Percentiles rank a stretch among this genome's conserved stretches.
Evolutionary conservation across 352 stramenopile species (phyloP).

Genomic region (Globisporangium spinosum): DNA sequence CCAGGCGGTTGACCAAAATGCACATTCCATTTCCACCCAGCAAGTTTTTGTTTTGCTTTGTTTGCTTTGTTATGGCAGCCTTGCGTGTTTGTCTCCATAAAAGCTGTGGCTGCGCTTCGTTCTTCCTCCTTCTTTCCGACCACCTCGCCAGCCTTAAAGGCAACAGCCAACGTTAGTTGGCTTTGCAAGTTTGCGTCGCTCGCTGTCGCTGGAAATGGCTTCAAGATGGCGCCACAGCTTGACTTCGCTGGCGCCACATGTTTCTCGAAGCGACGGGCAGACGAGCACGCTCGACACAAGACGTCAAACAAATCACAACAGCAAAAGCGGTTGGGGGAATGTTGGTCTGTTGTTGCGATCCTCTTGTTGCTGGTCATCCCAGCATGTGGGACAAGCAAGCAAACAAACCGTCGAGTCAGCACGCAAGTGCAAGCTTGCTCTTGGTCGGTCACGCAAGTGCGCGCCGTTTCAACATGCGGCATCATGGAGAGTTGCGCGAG

Average conservation of each 20-base stretch:
- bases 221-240: constrained; percentile 11
- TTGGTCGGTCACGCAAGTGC: not conserved
- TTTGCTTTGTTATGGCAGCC: not conserved
- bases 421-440: not conserved
- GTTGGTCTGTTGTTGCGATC: not conserved
- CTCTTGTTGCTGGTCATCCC: not conserved
- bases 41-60: not conserved
- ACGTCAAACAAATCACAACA: constrained; percentile 6
- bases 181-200: not conserved
- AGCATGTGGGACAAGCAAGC: constrained; percentile 1
- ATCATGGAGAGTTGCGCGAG: not conserved
- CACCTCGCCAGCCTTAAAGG: not conserved
- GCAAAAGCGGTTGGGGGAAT: constrained; percentile 3
- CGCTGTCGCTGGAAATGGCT: constrained; percentile 2
- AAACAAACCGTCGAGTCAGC: not conserved
- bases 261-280: constrained; percentile 14
- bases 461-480: not conserved
- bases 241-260: constrained; percentile 17
- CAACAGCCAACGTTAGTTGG: not conserved
- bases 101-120: not conserved
- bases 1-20: not conserved
- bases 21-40: not conserved
- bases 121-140: not conserved
- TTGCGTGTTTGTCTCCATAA: not conserved
- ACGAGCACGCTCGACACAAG: constrained; percentile 1